phyloP scores from a whole-genome alignment of 352 stramenopile genomes.

The Globisporangium carolinianum region DNA sequence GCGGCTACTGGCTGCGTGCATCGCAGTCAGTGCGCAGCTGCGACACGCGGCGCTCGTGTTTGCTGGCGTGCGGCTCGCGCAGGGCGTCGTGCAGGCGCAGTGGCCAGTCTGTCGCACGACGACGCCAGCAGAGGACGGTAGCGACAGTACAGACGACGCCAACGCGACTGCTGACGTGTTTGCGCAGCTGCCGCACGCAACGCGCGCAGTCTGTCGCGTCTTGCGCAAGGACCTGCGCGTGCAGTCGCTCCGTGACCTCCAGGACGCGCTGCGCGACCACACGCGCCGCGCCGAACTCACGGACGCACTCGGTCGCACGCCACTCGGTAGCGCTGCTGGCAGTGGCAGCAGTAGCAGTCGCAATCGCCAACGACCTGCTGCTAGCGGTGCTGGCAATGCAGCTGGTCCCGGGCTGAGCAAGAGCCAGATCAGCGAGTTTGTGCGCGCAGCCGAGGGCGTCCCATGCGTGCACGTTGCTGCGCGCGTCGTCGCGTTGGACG shows the following conservation, averaged over 20 bases:
- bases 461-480: slow-evolving; percentile 27
- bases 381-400: no score
- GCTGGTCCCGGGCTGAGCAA: slow-evolving; percentile 13
- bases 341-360: slow-evolving; percentile 19
- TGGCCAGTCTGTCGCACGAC: slow-evolving; percentile 28
- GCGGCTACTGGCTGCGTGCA: slow-evolving; percentile 90
- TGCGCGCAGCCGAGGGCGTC: slow-evolving; percentile 33
- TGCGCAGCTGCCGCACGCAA: slow-evolving; percentile 40
- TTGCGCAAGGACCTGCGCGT: slow-evolving; percentile 23
- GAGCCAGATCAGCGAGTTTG: slow-evolving; percentile 35
- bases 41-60: slow-evolving; percentile 45
- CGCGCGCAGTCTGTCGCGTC: slow-evolving; percentile 20
- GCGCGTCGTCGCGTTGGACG: no score
- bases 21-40: slow-evolving; percentile 82
- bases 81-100: slow-evolving; percentile 42
- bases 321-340: no score
- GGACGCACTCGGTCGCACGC: slow-evolving; percentile 1
- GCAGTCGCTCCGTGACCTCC: slow-evolving; percentile 22
- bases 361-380: slow-evolving; percentile 15
- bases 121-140: not conserved
- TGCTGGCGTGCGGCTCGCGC: slow-evolving; percentile 44
- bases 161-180: slow-evolving; percentile 15
- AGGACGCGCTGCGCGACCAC: slow-evolving; percentile 15
- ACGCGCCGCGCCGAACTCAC: not conserved
- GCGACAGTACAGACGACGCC: not conserved